Conservation (phyloP, 1,284 basidiomycete species). For the Malassezia cuniculi region DNA sequence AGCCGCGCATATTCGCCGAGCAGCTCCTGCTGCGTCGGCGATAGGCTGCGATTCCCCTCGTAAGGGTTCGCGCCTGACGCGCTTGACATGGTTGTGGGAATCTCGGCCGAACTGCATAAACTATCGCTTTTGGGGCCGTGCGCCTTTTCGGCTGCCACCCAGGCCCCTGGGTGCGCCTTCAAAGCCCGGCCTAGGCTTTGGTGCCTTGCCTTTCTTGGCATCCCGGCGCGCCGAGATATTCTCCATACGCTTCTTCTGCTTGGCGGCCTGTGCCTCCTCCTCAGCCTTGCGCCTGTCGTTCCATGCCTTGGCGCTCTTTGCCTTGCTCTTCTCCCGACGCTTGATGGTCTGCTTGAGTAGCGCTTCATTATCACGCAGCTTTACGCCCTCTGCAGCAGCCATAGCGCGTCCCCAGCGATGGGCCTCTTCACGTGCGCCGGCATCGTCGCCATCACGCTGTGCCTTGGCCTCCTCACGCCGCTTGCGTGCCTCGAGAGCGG, state of each 20-base stretch:
- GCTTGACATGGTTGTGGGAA: too few species aligned
- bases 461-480: constrained; percentile 21
- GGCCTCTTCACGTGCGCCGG: constrained; percentile 21
- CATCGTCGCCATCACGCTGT: constrained; percentile 21
- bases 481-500: constrained; percentile 35
- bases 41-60: constrained; percentile 26
- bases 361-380: constrained; percentile 40
- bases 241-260: constrained; percentile 36
- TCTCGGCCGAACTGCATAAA: too few species aligned
- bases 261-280: constrained; percentile 27
- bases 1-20: constrained; percentile 40
- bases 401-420: constrained; percentile 37
- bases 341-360: constrained; percentile 37
- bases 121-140: too few species aligned
- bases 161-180: too few species aligned
- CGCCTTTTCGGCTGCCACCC: too few species aligned
- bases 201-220: constrained; percentile 19
- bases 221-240: constrained; percentile 32
- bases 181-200: constrained; percentile 28
- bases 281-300: constrained; percentile 24
- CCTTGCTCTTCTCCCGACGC: constrained; percentile 35
- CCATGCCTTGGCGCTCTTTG: constrained; percentile 36
- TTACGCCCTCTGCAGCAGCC: constrained; percentile 35
- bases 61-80: constrained; percentile 39
- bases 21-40: constrained; percentile 27